phyloP scores from a whole-genome alignment of 257 asterid genomes.

The Verbena officinalis region DNA sequence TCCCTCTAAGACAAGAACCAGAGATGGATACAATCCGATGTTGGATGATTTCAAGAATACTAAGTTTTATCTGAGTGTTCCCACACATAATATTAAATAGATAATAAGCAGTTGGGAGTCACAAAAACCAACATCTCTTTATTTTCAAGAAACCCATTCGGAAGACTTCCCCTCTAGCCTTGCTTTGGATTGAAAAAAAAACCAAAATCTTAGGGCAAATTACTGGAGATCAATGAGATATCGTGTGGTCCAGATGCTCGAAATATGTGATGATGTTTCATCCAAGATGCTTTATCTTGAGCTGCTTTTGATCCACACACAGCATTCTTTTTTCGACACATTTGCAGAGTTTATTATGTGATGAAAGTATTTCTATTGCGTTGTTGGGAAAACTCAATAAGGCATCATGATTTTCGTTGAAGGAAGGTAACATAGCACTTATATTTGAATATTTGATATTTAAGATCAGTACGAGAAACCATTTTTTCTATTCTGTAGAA shows the following conservation, averaged over 20 bases:
- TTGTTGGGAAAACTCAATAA: background rate
- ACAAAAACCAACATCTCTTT: background rate
- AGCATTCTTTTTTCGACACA: background rate
- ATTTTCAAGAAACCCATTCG: background rate
- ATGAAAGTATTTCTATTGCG: background rate
- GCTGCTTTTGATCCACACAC: background rate
- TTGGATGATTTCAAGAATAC: slow-evolving; percentile 98
- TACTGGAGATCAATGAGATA: background rate
- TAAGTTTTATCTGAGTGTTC: slow-evolving; percentile 89
- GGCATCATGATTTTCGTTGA: background rate
- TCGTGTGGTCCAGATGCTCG: background rate
- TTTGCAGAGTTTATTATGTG: background rate
- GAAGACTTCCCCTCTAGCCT: background rate
- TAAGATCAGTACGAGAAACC: background rate
- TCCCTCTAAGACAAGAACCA: slow-evolving; percentile 88
- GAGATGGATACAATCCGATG: slow-evolving; percentile 94
- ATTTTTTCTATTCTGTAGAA: background rate
- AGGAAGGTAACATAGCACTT: background rate
- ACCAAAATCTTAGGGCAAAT: background rate
- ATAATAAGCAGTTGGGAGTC: background rate
- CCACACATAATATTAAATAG: slow-evolving; percentile 86
- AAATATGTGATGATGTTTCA: background rate
- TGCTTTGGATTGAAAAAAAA: background rate
- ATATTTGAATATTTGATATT: background rate
- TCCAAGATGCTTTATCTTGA: background rate